These are phyloP conservation scores for Lactarius trivialis DNA, from an alignment of 768 basidiomycete genomes.

Conservation along the genomic window DNA sequence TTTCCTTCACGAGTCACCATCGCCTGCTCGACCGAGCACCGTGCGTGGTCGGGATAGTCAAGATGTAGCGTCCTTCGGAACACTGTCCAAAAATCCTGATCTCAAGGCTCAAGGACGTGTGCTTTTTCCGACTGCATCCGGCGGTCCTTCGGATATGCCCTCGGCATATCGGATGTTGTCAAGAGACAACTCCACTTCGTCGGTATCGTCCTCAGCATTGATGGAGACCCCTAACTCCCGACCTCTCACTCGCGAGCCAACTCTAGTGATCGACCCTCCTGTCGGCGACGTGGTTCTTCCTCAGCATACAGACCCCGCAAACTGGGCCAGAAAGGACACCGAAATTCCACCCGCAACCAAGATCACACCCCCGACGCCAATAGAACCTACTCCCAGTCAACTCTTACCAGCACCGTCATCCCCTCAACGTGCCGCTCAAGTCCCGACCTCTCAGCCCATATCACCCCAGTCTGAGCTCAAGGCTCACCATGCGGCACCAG, in stretches of 20 bases:
- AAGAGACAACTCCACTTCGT: conserved; percentile 35
- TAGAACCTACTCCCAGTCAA: conserved; percentile 12
- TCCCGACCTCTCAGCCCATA: conserved; percentile 1
- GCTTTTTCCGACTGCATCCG: conserved; percentile 46
- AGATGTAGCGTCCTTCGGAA: conserved; percentile 51
- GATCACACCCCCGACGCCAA: conserved; percentile 22
- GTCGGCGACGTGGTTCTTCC: conserved; percentile 11
- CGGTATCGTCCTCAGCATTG: conserved; percentile 30
- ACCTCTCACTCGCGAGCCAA: conserved; percentile 14
- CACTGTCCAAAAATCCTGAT: conserved; percentile 43
- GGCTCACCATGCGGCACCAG: conserved; percentile 12
- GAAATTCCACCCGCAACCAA: conserved; percentile 13
- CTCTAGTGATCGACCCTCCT: conserved; percentile 8
- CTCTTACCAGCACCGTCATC: conserved; percentile 17
- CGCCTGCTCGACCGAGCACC: conserved; percentile 58
- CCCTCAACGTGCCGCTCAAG: conserved; percentile 9
- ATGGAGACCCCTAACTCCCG: conserved; percentile 7
- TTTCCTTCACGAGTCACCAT: conserved; percentile 79
- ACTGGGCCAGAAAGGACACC: not conserved
- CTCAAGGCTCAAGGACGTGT: conserved; percentile 62
- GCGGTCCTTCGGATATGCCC: conserved; percentile 18
- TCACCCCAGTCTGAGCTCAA: conserved; percentile 16
- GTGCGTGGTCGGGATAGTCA: conserved; percentile 41
- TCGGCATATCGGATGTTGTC: conserved; percentile 19
- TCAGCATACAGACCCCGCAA: not conserved